Evolutionary conservation across 2,329 filamentous ascomycete genomes (phyloP).

Genomic region (Aureobasidium pullulans): DNA sequence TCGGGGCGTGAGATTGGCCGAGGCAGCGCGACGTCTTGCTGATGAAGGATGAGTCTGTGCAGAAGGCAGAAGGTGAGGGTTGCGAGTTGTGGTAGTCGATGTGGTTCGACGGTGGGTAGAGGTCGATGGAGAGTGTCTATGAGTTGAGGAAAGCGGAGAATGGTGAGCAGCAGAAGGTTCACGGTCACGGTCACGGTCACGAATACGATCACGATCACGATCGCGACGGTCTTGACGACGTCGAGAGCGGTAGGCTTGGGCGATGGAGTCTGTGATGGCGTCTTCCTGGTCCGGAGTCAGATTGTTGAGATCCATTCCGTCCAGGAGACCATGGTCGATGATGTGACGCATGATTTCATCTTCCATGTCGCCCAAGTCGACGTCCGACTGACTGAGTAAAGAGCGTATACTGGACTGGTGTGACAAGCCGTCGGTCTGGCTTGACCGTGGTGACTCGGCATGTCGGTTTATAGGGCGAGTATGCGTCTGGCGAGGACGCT

Average conservation of each 20-base stretch:
- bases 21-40: conserved; percentile 3
- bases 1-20: neutral
- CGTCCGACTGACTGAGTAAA: conserved; percentile 72
- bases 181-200: conserved; percentile 43
- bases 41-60: neutral
- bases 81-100: neutral
- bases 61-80: neutral
- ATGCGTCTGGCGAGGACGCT: neutral
- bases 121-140: neutral
- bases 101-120: neutral
- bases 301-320: conserved; percentile 82
- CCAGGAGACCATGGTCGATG: conserved; percentile 75
- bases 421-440: neutral
- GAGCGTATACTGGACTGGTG: conserved; percentile 86
- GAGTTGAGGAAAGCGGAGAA: neutral
- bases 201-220: neutral
- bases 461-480: neutral
- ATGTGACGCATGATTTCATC: conserved; percentile 86
- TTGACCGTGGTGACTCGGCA: neutral
- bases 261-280: conserved; percentile 82
- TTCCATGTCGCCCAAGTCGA: conserved; percentile 71
- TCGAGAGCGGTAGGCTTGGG: conserved; percentile 74
- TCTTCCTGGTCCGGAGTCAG: conserved; percentile 79
- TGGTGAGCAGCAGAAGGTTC: neutral
- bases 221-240: conserved; percentile 26